Percentiles rank a stretch among this genome's conserved stretches.
Evolutionary conservation across 805 yeast genomes (phyloP).

Genomic region (Yamadazyma phyllophila): DNA sequence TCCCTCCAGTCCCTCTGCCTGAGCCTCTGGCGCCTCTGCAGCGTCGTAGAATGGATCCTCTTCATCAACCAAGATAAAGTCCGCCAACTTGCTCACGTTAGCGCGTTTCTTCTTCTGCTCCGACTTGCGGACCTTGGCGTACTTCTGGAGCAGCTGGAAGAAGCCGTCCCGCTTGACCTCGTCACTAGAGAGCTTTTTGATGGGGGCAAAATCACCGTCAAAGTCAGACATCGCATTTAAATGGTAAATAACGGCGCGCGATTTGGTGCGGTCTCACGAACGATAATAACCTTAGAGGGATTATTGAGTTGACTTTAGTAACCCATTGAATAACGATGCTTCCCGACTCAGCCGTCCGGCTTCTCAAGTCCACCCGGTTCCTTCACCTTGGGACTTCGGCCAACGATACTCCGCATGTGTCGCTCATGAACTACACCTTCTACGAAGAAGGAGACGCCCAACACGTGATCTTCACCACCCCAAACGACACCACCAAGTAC

Average conservation of each 20-base stretch:
- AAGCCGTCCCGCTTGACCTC: background rate
- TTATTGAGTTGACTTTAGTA: too few relatives aligned
- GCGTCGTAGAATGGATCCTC: background rate
- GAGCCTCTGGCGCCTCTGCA: too few relatives aligned
- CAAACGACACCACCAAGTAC: conserved; percentile 69
- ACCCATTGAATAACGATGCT: conserved; percentile 14
- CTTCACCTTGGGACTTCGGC: conserved; percentile 83
- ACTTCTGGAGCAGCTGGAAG: background rate
- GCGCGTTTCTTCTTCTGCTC: background rate
- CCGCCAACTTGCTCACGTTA: background rate
- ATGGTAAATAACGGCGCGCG: background rate
- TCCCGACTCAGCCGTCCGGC: conserved; percentile 36
- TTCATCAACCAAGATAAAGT: background rate
- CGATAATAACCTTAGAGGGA: background rate
- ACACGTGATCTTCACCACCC: conserved; percentile 69
- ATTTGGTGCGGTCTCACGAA: background rate
- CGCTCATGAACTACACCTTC: conserved; percentile 87
- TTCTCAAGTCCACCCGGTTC: conserved; percentile 61
- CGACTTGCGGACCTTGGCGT: background rate
- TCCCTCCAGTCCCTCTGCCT: too few relatives aligned
- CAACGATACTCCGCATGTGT: conserved; percentile 77
- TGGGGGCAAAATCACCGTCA: conserved; percentile 4
- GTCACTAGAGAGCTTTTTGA: background rate
- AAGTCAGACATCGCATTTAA: conserved; percentile 1
- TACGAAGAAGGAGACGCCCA: conserved; percentile 40